Conservation (phyloP, 2,329 filamentous ascomycete species). For the Fusarium sp. region DNA sequence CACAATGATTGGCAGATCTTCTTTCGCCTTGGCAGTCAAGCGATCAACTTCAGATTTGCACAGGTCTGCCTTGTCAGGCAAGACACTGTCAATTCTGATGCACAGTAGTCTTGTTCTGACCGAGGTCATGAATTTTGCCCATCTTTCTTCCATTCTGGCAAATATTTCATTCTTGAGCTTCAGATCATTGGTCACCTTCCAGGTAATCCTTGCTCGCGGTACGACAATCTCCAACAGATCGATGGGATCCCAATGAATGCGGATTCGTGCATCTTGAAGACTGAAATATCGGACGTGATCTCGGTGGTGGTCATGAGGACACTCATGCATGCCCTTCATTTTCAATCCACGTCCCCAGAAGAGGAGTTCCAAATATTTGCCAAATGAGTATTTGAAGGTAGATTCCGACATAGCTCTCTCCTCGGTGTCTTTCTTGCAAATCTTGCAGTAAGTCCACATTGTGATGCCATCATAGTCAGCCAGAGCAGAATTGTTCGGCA, state of each 20-base stretch:
- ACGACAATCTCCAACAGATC: conserved; percentile 95
- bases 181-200: conserved; percentile 97
- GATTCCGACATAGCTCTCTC: conserved; percentile 91
- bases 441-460: conserved; percentile 98
- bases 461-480: conserved; percentile 74
- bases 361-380: conserved; percentile 96
- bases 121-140: conserved; percentile 87
- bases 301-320: conserved; percentile 90
- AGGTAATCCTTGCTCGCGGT: conserved; percentile 88
- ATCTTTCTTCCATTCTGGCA: conserved; percentile 80
- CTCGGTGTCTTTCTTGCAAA: conserved; percentile 90
- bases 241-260: conserved; percentile 92
- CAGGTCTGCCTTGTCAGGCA: conserved; percentile 85
- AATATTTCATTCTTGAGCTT: conserved; percentile 94
- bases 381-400: conserved; percentile 98
- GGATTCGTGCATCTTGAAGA: conserved; percentile 83
- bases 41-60: conserved; percentile 85
- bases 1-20: conserved; percentile 81
- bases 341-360: conserved; percentile 93
- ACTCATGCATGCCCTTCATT: conserved; percentile 75
- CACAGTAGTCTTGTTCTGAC: conserved; percentile 85
- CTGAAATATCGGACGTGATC: conserved; percentile 96
- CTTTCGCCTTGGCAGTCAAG: conserved; percentile 81
- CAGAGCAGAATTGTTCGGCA: conserved; percentile 55
- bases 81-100: conserved; percentile 90